These are phyloP conservation scores for Fraxinus excelsior DNA, from an alignment of 257 asterid species.

Conservation along the genomic window DNA sequence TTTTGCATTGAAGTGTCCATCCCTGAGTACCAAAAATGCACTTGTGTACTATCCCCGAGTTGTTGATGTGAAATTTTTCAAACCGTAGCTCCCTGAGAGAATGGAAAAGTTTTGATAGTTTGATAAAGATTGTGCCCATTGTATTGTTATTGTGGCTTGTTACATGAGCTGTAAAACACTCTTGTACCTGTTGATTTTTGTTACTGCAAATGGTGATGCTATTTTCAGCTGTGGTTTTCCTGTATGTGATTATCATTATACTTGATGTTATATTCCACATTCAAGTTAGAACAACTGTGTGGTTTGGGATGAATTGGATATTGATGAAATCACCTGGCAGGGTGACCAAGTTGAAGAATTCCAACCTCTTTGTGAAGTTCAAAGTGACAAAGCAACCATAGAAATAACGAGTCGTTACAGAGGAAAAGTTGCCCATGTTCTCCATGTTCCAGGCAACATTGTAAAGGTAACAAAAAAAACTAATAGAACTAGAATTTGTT, in stretches of 20 bases:
- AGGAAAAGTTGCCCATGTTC: constrained; percentile 70
- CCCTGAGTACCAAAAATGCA: no score
- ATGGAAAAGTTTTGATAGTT: neutral
- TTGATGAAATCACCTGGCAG: constrained; percentile 42
- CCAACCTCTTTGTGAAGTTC: constrained; percentile 98
- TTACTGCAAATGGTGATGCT: neutral
- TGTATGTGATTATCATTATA: neutral
- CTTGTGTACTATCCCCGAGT: neutral
- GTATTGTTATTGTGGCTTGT: neutral
- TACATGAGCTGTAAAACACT: neutral
- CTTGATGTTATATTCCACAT: neutral
- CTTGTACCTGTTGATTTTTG: neutral
- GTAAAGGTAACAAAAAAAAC: constrained; percentile 60
- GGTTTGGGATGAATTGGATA: neutral
- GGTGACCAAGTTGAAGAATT: constrained; percentile 91
- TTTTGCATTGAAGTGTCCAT: no score
- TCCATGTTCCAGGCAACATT: constrained; percentile 79
- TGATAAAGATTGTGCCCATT: neutral
- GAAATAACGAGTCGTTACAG: constrained; percentile 96
- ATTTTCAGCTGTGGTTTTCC: neutral
- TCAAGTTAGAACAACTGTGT: constrained; percentile 7
- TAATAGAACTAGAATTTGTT: neutral
- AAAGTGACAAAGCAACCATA: constrained; percentile 97
- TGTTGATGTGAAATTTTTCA: neutral
- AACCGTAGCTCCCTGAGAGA: neutral